These are phyloP conservation scores for Wickerhamomyces chambardii DNA, from an alignment of 805 yeast species.

Conservation along the genomic window DNA sequence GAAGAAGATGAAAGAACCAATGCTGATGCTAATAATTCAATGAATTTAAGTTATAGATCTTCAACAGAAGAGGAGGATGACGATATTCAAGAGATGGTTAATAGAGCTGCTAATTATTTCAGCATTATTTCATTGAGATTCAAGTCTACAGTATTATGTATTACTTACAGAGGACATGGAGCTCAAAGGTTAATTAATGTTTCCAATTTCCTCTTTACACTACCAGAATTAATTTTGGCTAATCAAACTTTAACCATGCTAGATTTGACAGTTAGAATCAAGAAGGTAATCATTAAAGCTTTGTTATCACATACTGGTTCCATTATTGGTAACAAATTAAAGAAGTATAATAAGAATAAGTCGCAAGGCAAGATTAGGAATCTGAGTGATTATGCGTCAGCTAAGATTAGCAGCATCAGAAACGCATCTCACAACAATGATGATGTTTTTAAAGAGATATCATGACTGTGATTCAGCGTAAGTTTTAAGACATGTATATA, in stretches of 20 bases:
- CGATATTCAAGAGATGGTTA: slow-evolving; percentile 56
- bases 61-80: slow-evolving; percentile 9
- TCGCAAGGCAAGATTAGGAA: slow-evolving; percentile 7
- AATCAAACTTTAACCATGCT: slow-evolving; percentile 66
- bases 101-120: slow-evolving; percentile 64
- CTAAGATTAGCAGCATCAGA: slow-evolving; percentile 15
- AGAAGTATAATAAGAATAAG: slow-evolving; percentile 20
- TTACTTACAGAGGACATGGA: slow-evolving; percentile 75
- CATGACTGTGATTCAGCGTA: no score
- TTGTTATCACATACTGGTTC: slow-evolving; percentile 64
- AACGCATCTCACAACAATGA: no score
- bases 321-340: slow-evolving; percentile 68
- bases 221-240: slow-evolving; percentile 52
- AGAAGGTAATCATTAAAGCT: slow-evolving; percentile 52
- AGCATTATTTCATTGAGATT: slow-evolving; percentile 54
- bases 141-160: slow-evolving; percentile 41
- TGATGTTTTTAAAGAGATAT: no score
- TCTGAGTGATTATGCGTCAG: slow-evolving; percentile 13
- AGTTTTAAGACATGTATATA: no score
- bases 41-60: background rate
- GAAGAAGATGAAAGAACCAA: no score
- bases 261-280: slow-evolving; percentile 56
- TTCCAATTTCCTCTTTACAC: slow-evolving; percentile 53
- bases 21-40: no score
- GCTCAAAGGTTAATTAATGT: slow-evolving; percentile 65